Evolutionary conservation across 495 filamentous ascomycete species (phyloP).

Genomic region (Annulohypoxylon bovei): DNA sequence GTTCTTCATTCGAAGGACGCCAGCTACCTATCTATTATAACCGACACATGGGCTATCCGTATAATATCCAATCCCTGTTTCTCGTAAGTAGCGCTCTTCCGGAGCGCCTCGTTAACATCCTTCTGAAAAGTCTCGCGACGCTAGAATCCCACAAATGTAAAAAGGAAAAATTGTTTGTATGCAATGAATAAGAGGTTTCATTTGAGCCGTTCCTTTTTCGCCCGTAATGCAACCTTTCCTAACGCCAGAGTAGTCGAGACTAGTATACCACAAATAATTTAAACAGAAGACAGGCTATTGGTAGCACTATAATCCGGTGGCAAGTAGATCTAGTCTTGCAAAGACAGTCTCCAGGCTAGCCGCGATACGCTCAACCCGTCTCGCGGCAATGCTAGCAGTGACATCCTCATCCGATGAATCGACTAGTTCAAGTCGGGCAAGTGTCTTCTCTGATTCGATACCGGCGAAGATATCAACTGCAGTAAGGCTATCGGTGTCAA

Average conservation of each 20-base stretch:
- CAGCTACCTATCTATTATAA: conserved; percentile 34
- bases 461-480: conserved; percentile 62
- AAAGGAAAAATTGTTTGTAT: conserved; percentile 18
- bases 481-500: conserved; percentile 48
- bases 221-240: conserved; percentile 17
- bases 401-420: conserved; percentile 60
- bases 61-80: conserved; percentile 2
- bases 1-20: conserved; percentile 16
- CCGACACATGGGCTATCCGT: conserved; percentile 8
- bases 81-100: conserved; percentile 35
- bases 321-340: conserved; percentile 53
- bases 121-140: conserved; percentile 25
- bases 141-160: conserved; percentile 18
- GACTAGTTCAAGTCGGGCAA: conserved; percentile 67
- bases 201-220: conserved; percentile 20
- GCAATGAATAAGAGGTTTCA: conserved; percentile 8
- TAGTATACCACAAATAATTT: background rate
- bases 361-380: conserved; percentile 53
- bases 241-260: conserved; percentile 9
- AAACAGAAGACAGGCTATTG: background rate
- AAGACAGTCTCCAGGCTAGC: conserved; percentile 52
- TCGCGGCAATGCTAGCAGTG: conserved; percentile 47
- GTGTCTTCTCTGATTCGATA: conserved; percentile 66
- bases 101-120: conserved; percentile 33
- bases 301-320: conserved; percentile 46